Evolutionary conservation across 2,329 filamentous ascomycete genomes (phyloP), one percentile per base, ranked within the genome.

Genomic region (Fusarium sp.): DNA sequence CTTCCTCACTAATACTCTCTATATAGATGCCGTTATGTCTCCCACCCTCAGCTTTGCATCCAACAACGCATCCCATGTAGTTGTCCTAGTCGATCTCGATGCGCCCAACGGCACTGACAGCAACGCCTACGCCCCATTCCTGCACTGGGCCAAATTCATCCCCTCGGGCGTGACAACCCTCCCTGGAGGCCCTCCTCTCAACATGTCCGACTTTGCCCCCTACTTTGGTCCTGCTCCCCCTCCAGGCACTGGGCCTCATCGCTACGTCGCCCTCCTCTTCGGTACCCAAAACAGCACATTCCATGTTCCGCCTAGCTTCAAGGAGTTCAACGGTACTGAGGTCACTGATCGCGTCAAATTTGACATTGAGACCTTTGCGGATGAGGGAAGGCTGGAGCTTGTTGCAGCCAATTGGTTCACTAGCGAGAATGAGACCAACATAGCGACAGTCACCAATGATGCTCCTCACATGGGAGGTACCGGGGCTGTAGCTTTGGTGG

Each of bases 141-240:
- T 63, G 4, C 61, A 63, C 16, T 63, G 61, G 61, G 5, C 50
- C 5, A 29, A 36, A 1, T 31, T 58, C 18, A 20, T 63, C 8
- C 55, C 56, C 3, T 58, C 29, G 1, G 42, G 29, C 0, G 14
- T 38, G 4, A n/a, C 25, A 1, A 38, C 4, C 5, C 56, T 58
- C 27, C 13, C 33, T 1, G 18, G 34, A 4, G 51, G 42, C 13
- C 13, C 42, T 16, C 29, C 42, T n/a, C 29, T 57, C 9, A 62
- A 70, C 70, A 40, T 78, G 79, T 67, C 69, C 74, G 27, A 69
- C 78, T 59, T 44, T 20, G 61, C 55, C 1, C 55, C 61, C 8
- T 63, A 63, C 34, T 44, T 59, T 36, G 54, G 25, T 9, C 61
- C 61, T 16, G 54, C 44, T 18, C 61, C 61, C 9, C 61, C 61